Evolutionary conservation across 2,329 filamentous ascomycete genomes (phyloP), one percentile per base, ranked within the genome.

Genomic region (Colletotrichum horii): DNA sequence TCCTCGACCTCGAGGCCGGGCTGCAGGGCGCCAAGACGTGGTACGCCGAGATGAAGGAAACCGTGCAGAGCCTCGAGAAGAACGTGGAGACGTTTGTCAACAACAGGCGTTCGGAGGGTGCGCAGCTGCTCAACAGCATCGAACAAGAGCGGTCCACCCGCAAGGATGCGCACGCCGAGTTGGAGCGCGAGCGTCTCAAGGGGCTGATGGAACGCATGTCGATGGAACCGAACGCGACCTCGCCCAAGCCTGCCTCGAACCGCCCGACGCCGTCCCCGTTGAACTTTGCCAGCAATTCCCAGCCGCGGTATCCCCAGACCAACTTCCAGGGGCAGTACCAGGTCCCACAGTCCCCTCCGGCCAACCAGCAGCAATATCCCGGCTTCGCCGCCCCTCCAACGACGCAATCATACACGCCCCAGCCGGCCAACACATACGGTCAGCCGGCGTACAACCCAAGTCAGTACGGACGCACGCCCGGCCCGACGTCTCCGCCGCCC

Each of bases 21-120:
- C 88, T 99, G 6, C 91, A 94, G 80, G 93, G 96, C 78, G 97
- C 97, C 8, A 96, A 97, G 85, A 93, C 93, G 70, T 99, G 98
- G 91, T 99, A 99, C 83, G 91, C 91, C 4, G 97, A 98, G 83
- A 99, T 98, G 96, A 94, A 94, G 80, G 96, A 98, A 78, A 98
- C 96, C 1, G 95, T 97, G 1, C 94, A 96, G 78, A 98, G 95
- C 82, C 87, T 98, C 55, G 93, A 96, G 80, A 97, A 98, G 89
- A 99, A 99, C 80, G 97, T 99, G 2, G 96, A 98, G 78, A 94
- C 94, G 0, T 99, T 99, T 85, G 96, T 99, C 78, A 97, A 96
- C 87, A 99, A 99, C 83, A 92, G 97, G 67, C 89, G 96, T 76
- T 94, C 95, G 1, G 97, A 99, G 86, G 97, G 97, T 6, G 95